A percentile compares a stretch with the other conserved stretches of the same genome.
These are phyloP conservation scores for Mycena leptocephala DNA, from an alignment of 768 basidiomycete species.

Conservation along the genomic window DNA sequence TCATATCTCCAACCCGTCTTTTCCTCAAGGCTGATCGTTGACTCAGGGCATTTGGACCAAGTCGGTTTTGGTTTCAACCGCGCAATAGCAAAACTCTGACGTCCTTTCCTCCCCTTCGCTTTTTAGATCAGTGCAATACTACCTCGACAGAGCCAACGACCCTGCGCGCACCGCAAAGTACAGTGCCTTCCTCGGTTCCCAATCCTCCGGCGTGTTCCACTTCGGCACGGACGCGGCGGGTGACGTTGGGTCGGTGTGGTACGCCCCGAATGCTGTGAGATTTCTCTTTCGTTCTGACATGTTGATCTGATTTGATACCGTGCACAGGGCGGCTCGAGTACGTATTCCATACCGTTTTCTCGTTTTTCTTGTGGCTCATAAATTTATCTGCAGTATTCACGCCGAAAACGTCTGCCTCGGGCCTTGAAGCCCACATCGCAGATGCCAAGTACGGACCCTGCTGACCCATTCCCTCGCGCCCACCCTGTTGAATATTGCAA, in stretches of 20 bases:
- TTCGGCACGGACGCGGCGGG: constrained; percentile 56
- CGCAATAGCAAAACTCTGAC: background rate
- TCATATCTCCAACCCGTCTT: background rate
- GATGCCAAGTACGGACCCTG: constrained; percentile 63
- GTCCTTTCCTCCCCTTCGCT: too few relatives aligned
- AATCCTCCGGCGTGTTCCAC: constrained; percentile 60
- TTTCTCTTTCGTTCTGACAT: too few relatives aligned
- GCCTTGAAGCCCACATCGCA: constrained; percentile 58
- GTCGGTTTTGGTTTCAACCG: background rate
- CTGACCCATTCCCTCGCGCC: background rate
- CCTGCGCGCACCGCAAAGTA: constrained; percentile 63
- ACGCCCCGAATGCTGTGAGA: constrained; percentile 54
- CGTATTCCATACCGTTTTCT: background rate
- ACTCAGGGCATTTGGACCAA: constrained; percentile 68
- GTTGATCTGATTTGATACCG: too few relatives aligned
- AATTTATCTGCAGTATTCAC: constrained; percentile 52
- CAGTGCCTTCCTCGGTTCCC: constrained; percentile 55
- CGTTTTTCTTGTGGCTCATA: background rate
- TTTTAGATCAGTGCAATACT: constrained; percentile 58
- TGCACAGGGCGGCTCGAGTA: constrained; percentile 47
- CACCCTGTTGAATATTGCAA: too few relatives aligned
- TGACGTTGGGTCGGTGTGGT: constrained; percentile 67
- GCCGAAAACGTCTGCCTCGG: constrained; percentile 61
- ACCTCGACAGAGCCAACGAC: constrained; percentile 64
- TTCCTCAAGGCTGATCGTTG: background rate